Percentiles rank a stretch among this genome's conserved stretches.
Conservation (phyloP, 768 basidiomycete genomes). For the Termitomyces eurrhizus region DNA sequence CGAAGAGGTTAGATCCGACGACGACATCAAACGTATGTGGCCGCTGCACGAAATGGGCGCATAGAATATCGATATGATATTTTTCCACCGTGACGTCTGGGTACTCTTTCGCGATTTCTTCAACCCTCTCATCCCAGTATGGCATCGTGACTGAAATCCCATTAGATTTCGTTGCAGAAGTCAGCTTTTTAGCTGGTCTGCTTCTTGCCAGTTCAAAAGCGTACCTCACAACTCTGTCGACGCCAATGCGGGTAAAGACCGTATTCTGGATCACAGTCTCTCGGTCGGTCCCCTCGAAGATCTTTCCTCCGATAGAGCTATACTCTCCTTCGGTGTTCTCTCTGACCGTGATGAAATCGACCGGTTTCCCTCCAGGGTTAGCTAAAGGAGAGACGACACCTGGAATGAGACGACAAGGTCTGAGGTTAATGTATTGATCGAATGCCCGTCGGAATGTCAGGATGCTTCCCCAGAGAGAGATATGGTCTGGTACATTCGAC, state of each 20-base stretch:
- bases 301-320: conserved; percentile 43
- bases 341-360: conserved; percentile 52
- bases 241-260: conserved; percentile 46
- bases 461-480: conserved; percentile 51
- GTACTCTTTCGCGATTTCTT: conserved; percentile 46
- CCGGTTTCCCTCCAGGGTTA: conserved; percentile 34
- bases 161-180: conserved; percentile 51
- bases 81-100: conserved; percentile 46
- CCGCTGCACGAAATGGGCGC: conserved; percentile 39
- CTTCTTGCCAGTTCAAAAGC: conserved; percentile 49
- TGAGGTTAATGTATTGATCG: conserved; percentile 41
- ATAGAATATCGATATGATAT: conserved; percentile 51
- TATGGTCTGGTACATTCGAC: conserved; percentile 49
- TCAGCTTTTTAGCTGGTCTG: conserved; percentile 45
- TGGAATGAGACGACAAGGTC: conserved; percentile 45
- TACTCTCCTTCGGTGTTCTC: conserved; percentile 59
- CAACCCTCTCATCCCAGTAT: conserved; percentile 44
- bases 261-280: conserved; percentile 42
- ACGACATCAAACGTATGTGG: conserved; percentile 53
- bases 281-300: conserved; percentile 36
- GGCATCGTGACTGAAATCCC: conserved; percentile 47
- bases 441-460: conserved; percentile 49
- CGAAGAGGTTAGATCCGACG: conserved; percentile 52
- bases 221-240: conserved; percentile 46
- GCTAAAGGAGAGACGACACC: conserved; percentile 45